Evolutionary conservation across 768 basidiomycete genomes (phyloP), one percentile per base, ranked within the genome.

Genomic region (Suillus variegatus): DNA sequence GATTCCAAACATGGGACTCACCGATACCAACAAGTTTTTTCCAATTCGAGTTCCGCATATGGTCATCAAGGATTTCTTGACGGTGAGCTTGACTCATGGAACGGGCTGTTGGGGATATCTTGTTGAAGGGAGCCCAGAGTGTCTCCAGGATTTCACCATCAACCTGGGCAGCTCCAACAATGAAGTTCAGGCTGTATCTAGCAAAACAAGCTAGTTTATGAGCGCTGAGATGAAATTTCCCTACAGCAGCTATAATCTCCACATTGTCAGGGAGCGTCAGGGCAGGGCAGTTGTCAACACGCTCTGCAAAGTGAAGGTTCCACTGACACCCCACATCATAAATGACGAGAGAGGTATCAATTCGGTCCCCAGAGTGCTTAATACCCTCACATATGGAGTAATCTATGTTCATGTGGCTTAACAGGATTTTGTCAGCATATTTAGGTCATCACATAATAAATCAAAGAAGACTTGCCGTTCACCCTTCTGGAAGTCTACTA

Each of bases 241-340:
- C n/a, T n/a, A n/a, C n/a, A n/a, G n/a, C n/a, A n/a, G n/a, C n/a
- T n/a, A n/a, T n/a, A n/a, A n/a, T n/a, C n/a, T n/a, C n/a, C n/a
- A n/a, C n/a, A n/a, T n/a, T n/a, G n/a, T n/a, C n/a, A n/a, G n/a
- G n/a, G n/a, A n/a, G n/a, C n/a, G n/a, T n/a, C n/a, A n/a, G n/a
- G n/a, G n/a, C n/a, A n/a, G n/a, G n/a, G n/a, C n/a, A n/a, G n/a
- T n/a, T n/a, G n/a, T n/a, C n/a, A n/a, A n/a, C n/a, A n/a, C n/a
- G n/a, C n/a, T n/a, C n/a, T n/a, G n/a, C n/a, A n/a, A n/a, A n/a
- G n/a, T n/a, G n/a, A n/a, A n/a, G n/a, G n/a, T n/a, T 52, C 65
- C 72, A 78, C 49, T 75, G 66, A 38, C 76, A 79, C 4, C 66
- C 65, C 9, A 78, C 70, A 67, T 78, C 76, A 65, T 79, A 78